Evolutionary conservation across 805 yeast species (phyloP).

Genomic region (Yamadazyma tumulicola): DNA sequence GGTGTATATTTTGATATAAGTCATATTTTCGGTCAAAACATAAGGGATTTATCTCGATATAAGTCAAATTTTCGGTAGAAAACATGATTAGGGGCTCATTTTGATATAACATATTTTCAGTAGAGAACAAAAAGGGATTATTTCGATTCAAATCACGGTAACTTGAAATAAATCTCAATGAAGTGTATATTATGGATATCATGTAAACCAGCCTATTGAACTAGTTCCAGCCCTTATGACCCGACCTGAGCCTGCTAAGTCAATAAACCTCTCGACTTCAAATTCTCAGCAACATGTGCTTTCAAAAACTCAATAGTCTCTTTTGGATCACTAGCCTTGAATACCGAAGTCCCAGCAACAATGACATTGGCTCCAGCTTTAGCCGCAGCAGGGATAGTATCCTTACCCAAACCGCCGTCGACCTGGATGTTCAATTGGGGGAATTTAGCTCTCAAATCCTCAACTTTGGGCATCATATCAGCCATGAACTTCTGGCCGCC

Average conservation of each 20-base stretch:
- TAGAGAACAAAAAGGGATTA: too few species aligned
- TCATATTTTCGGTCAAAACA: too few species aligned
- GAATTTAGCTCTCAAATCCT: slow-evolving; percentile 62
- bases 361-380: slow-evolving; percentile 96
- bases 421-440: slow-evolving; percentile 89
- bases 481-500: slow-evolving; percentile 97
- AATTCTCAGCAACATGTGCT: slow-evolving; percentile 50
- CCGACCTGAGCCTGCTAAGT: slow-evolving; percentile 2
- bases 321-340: slow-evolving; percentile 75
- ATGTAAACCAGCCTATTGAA: too few species aligned
- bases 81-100: too few species aligned
- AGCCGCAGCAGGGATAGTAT: slow-evolving; percentile 85
- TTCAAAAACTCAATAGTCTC: slow-evolving; percentile 72
- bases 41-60: too few species aligned
- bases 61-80: too few species aligned
- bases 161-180: background rate
- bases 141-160: too few species aligned
- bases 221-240: too few species aligned
- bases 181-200: slow-evolving; percentile 2
- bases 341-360: slow-evolving; percentile 95
- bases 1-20: too few species aligned
- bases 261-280: slow-evolving; percentile 44
- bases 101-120: too few species aligned
- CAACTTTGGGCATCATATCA: slow-evolving; percentile 95
- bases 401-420: slow-evolving; percentile 92